phyloP scores from a whole-genome alignment of 2,329 filamentous ascomycete genomes.

The Penicillium sp. region DNA sequence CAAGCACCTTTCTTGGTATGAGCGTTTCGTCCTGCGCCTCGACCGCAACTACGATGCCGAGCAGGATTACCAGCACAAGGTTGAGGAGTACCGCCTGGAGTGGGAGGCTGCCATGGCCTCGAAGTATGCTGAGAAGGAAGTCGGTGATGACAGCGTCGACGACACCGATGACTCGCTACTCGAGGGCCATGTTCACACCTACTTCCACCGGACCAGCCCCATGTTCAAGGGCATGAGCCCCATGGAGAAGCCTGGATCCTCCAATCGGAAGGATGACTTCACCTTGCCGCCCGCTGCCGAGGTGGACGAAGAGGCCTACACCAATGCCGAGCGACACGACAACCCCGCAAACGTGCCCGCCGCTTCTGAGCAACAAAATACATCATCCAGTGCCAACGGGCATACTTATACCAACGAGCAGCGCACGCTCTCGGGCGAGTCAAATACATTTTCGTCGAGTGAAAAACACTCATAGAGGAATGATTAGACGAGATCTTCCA shows the following conservation, averaged over 20 bases:
- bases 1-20: constrained; percentile 84
- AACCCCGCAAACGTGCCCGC: neutral
- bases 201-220: constrained; percentile 55
- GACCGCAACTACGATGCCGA: constrained; percentile 82
- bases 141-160: constrained; percentile 25
- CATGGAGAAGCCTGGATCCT: constrained; percentile 28
- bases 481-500: neutral
- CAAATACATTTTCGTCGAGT: constrained; percentile 8
- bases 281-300: constrained; percentile 37
- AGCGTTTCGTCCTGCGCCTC: constrained; percentile 69
- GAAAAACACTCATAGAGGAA: constrained; percentile 6
- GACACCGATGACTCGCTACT: constrained; percentile 50
- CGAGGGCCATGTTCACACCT: constrained; percentile 52
- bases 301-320: constrained; percentile 21
- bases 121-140: constrained; percentile 53
- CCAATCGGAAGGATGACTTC: constrained; percentile 32
- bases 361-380: neutral
- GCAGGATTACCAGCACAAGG: constrained; percentile 78
- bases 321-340: constrained; percentile 3
- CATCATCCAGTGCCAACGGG: neutral
- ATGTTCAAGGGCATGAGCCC: constrained; percentile 38
- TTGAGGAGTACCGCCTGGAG: constrained; percentile 73
- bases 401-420: neutral
- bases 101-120: constrained; percentile 53
- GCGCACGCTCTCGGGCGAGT: neutral